Conservation (phyloP, 2,329 filamentous ascomycete species). For the Fusarium neocosmosporiellum region DNA sequence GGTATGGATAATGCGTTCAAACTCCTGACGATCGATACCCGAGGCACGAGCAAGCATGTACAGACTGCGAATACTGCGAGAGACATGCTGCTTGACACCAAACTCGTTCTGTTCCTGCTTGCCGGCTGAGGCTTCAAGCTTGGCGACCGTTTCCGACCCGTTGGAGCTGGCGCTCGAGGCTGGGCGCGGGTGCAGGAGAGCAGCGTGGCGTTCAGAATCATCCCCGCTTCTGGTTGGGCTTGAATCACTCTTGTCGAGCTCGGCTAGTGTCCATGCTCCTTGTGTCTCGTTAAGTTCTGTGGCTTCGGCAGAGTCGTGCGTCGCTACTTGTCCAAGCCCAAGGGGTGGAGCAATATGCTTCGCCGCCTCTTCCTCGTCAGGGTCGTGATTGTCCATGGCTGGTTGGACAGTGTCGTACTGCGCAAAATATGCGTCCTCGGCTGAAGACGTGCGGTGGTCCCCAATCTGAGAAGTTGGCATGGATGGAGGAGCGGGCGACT, state of each 20-base stretch:
- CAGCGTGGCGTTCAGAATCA: slow-evolving; percentile 49
- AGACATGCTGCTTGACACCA: slow-evolving; percentile 82
- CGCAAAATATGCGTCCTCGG: slow-evolving; percentile 79
- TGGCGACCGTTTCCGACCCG: slow-evolving; percentile 69
- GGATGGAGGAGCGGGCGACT: slow-evolving; percentile 68
- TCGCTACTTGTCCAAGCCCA: slow-evolving; percentile 33
- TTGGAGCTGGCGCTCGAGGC: slow-evolving; percentile 68
- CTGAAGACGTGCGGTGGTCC: slow-evolving; percentile 48
- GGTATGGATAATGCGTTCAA: slow-evolving; percentile 75
- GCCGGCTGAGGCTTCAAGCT: slow-evolving; percentile 66
- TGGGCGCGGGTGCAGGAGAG: slow-evolving; percentile 67
- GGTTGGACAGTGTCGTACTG: slow-evolving; percentile 84
- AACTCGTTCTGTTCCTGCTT: slow-evolving; percentile 74
- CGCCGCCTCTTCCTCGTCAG: slow-evolving; percentile 71
- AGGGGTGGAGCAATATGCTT: slow-evolving; percentile 50
- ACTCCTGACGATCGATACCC: slow-evolving; percentile 80
- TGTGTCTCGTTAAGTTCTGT: slow-evolving; percentile 42
- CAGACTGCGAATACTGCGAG: slow-evolving; percentile 80
- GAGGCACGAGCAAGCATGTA: slow-evolving; percentile 76
- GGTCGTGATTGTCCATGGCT: slow-evolving; percentile 83
- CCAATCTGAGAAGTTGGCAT: slow-evolving; percentile 40
- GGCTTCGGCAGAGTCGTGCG: slow-evolving; percentile 29
- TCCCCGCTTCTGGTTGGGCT: slow-evolving; percentile 39
- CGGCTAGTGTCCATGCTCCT: slow-evolving; percentile 58
- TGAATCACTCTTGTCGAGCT: slow-evolving; percentile 55